phyloP scores from a whole-genome alignment of 345 rosid genomes.

The Bruguiera sexangula region DNA sequence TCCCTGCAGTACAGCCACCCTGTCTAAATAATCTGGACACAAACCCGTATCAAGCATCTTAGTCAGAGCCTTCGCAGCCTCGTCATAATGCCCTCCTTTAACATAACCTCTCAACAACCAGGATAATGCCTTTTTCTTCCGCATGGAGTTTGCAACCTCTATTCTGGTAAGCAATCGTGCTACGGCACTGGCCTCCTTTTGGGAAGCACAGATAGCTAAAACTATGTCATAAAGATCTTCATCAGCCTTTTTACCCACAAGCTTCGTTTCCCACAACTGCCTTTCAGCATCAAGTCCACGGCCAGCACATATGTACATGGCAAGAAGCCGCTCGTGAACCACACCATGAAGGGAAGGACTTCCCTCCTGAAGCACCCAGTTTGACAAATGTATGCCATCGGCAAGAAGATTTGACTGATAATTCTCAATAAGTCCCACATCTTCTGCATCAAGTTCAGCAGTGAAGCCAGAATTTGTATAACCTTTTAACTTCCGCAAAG shows the following conservation, averaged over 20 bases:
- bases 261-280: constrained; percentile 90
- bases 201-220: constrained; percentile 85
- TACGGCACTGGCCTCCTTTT: constrained; percentile 53
- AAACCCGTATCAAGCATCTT: constrained; percentile 76
- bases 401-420: constrained; percentile 69
- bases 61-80: constrained; percentile 62
- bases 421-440: constrained; percentile 48
- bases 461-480: constrained; percentile 54
- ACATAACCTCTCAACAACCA: constrained; percentile 86
- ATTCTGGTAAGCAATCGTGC: constrained; percentile 54
- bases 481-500: constrained; percentile 63
- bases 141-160: constrained; percentile 43
- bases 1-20: not conserved
- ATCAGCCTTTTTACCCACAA: constrained; percentile 79
- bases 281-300: constrained; percentile 80
- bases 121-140: constrained; percentile 62
- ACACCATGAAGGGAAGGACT: constrained; percentile 51
- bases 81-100: constrained; percentile 79
- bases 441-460: constrained; percentile 55
- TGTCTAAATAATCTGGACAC: constrained; percentile 72
- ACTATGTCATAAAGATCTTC: constrained; percentile 73
- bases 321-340: constrained; percentile 81
- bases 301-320: constrained; percentile 89
- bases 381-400: constrained; percentile 55
- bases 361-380: constrained; percentile 74